phyloP scores from a whole-genome alignment of 2,329 filamentous ascomycete genomes.

The Bipolaris gigantea region DNA sequence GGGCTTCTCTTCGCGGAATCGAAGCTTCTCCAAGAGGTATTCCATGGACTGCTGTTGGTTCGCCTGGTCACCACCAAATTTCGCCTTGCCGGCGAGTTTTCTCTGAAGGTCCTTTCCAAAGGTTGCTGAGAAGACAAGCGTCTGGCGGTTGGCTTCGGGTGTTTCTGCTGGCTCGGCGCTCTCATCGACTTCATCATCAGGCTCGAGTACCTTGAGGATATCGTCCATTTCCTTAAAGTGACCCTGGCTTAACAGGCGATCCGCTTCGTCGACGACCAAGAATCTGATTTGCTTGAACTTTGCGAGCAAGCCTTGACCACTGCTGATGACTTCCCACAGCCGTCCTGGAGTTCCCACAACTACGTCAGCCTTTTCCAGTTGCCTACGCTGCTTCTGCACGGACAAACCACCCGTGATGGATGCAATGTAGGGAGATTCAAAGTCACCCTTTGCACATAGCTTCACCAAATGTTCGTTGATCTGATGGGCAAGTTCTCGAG shows the following conservation, averaged over 20 bases:
- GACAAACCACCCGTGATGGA: slow-evolving; percentile 91
- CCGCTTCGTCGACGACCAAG: slow-evolving; percentile 90
- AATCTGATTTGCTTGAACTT: slow-evolving; percentile 76
- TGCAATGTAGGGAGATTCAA: slow-evolving; percentile 65
- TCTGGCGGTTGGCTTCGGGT: slow-evolving; percentile 65
- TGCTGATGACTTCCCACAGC: slow-evolving; percentile 89
- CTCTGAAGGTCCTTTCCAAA: slow-evolving; percentile 91
- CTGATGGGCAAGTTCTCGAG: slow-evolving; percentile 91
- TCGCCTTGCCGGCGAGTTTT: slow-evolving; percentile 73
- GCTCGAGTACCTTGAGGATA: slow-evolving; percentile 79
- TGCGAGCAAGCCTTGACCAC: slow-evolving; percentile 67
- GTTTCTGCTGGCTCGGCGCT: slow-evolving; percentile 25
- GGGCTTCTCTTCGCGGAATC: slow-evolving; percentile 80
- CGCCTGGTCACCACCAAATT: slow-evolving; percentile 59
- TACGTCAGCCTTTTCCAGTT: slow-evolving; percentile 82
- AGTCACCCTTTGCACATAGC: slow-evolving; percentile 68
- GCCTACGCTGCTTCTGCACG: slow-evolving; percentile 89
- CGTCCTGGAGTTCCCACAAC: slow-evolving; percentile 92
- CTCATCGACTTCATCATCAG: slow-evolving; percentile 56
- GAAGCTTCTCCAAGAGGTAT: slow-evolving; percentile 86
- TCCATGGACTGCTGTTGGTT: slow-evolving; percentile 83
- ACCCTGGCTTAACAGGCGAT: slow-evolving; percentile 85
- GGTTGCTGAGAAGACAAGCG: slow-evolving; percentile 93
- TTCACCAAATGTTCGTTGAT: slow-evolving; percentile 79
- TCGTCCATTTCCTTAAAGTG: slow-evolving; percentile 94